A percentile compares a stretch with the other conserved stretches of the same genome.
Evolutionary conservation across 148 eudicot species (phyloP).

Genomic region (Drosera capensis): DNA sequence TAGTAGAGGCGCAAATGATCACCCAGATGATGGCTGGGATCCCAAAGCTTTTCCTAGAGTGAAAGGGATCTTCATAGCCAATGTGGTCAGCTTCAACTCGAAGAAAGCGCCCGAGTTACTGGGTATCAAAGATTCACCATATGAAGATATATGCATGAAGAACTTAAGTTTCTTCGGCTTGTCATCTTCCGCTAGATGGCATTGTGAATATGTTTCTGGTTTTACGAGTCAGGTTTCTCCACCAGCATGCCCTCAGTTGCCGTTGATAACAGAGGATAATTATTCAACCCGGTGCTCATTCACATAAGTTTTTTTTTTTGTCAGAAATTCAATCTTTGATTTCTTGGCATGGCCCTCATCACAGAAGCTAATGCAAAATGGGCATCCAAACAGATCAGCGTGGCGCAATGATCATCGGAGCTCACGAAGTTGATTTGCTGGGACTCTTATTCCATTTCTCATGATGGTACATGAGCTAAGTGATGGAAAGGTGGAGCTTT

Average conservation of each 20-base stretch:
- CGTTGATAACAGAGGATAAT: conserved; percentile 16
- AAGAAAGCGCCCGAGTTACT: conserved; percentile 53
- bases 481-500: no score
- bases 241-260: conserved; percentile 28
- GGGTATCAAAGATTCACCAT: conserved; percentile 53
- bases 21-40: conserved; percentile 77
- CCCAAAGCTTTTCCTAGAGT: conserved; percentile 61
- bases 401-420: no score
- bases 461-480: no score
- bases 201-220: conserved; percentile 36
- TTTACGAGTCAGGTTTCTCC: conserved; percentile 28
- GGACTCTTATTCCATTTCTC: no score
- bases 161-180: conserved; percentile 37
- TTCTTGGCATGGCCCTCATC: no score
- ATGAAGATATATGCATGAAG: conserved; percentile 43
- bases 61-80: conserved; percentile 36
- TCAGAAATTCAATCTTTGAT: no score
- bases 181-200: conserved; percentile 29
- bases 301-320: no score
- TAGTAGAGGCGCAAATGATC: conserved; percentile 90
- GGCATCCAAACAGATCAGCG: no score
- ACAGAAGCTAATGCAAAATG: no score
- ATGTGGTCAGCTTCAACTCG: conserved; percentile 50
- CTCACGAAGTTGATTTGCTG: no score
- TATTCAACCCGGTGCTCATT: conserved; percentile 21